These are phyloP conservation scores for Symmetrospora coprosmae DNA, from an alignment of 768 basidiomycete genomes.

Conservation along the genomic window DNA sequence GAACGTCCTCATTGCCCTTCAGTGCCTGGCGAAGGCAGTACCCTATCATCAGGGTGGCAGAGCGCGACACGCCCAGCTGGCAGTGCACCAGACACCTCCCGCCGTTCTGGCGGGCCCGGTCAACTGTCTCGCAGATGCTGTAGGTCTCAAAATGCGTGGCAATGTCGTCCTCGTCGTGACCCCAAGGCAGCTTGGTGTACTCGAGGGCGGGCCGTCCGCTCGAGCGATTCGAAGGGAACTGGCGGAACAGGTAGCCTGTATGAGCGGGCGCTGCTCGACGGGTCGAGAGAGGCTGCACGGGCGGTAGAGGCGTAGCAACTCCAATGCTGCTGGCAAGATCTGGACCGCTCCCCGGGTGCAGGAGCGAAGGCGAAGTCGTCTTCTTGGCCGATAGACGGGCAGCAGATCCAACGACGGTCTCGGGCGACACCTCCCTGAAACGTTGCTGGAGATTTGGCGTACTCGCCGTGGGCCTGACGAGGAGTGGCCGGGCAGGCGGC, in stretches of 20 bases:
- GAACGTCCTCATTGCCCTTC: constrained; percentile 34
- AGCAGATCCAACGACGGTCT: too few species aligned
- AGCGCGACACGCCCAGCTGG: constrained; percentile 84
- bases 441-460: constrained; percentile 47
- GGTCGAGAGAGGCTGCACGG: too few species aligned
- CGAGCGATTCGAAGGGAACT: constrained; percentile 4
- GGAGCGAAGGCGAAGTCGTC: too few species aligned
- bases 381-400: too few species aligned
- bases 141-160: constrained; percentile 59
- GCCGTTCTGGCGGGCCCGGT: constrained; percentile 57
- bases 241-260: constrained; percentile 20
- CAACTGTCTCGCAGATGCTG: constrained; percentile 65
- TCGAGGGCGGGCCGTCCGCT: constrained; percentile 60
- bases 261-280: not conserved
- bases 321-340: too few species aligned
- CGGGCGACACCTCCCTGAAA: constrained; percentile 20
- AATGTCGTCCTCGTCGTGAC: constrained; percentile 81
- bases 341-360: too few species aligned
- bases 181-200: constrained; percentile 82
- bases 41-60: constrained; percentile 76
- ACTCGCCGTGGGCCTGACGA: constrained; percentile 52
- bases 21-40: constrained; percentile 87
- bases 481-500: constrained; percentile 35
- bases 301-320: too few species aligned
- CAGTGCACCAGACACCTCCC: constrained; percentile 46